Percentiles rank a stretch among this genome's conserved stretches.
Evolutionary conservation across 2,329 filamentous ascomycete genomes (phyloP).

Genomic region (Aspergillus udagawae): DNA sequence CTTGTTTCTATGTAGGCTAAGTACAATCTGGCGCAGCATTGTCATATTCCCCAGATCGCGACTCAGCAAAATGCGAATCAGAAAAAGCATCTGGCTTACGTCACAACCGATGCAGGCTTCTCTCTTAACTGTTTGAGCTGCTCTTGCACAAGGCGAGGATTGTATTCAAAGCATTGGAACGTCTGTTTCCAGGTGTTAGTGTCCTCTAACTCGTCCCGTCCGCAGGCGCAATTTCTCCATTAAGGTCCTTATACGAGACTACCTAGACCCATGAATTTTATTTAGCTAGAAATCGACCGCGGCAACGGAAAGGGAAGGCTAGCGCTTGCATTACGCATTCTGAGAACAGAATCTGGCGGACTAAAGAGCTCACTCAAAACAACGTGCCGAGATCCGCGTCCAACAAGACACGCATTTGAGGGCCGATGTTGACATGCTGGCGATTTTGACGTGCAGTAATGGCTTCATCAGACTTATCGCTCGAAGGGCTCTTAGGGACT

Average conservation of each 20-base stretch:
- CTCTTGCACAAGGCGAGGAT: constrained; percentile 63
- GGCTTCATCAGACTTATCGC: not conserved
- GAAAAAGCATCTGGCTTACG: constrained; percentile 70
- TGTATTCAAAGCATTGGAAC: constrained; percentile 63
- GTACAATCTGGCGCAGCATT: constrained; percentile 52
- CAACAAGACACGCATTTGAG: constrained; percentile 10
- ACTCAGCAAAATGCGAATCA: constrained; percentile 74
- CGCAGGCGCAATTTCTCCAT: constrained; percentile 71
- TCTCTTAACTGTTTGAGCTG: constrained; percentile 69
- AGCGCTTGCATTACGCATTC: constrained; percentile 60
- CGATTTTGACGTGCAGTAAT: not conserved
- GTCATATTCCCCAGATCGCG: constrained; percentile 81
- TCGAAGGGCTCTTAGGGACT: not conserved
- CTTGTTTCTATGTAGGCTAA: not conserved
- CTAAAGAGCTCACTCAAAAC: constrained; percentile 15
- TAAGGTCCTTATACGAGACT: constrained; percentile 55
- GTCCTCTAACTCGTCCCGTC: constrained; percentile 74
- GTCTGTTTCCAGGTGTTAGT: constrained; percentile 79
- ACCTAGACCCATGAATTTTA: constrained; percentile 49
- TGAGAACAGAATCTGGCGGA: constrained; percentile 49
- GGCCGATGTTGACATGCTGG: not conserved
- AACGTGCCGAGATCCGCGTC: constrained; percentile 26
- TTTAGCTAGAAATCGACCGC: not conserved
- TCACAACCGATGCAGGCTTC: constrained; percentile 69
- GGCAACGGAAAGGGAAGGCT: not conserved